A percentile compares a stretch with the other conserved stretches of the same genome.
Evolutionary conservation across 306 rosid species (phyloP).

Genomic region (barrel medic (Medicago truncatula)): DNA sequence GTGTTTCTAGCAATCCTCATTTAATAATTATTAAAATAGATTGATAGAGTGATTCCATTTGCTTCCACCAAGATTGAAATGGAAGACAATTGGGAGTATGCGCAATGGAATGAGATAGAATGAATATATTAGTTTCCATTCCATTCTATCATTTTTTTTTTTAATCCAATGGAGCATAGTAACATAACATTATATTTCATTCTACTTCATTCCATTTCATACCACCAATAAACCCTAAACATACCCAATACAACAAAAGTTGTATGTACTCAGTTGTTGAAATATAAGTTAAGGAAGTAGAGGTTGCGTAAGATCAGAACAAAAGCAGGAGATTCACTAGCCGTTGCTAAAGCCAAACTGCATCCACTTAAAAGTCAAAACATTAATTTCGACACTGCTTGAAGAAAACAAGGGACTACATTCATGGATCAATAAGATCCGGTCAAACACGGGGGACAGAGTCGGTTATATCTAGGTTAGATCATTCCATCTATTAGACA

Average conservation of each 20-base stretch:
- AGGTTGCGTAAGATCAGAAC: not conserved
- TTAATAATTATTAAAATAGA: not conserved
- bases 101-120: not conserved
- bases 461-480: constrained; percentile 80
- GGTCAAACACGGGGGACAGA: constrained; percentile 59
- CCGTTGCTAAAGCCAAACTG: constrained; percentile 36
- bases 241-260: not conserved
- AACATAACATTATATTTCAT: no score
- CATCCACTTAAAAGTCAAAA: constrained; percentile 45
- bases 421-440: constrained; percentile 60
- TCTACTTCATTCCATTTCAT: not conserved
- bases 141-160: not conserved
- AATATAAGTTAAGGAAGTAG: constrained; percentile 10
- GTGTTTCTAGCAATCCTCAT: not conserved
- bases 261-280: not conserved
- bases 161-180: not conserved
- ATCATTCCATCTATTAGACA: constrained; percentile 67
- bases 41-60: not conserved
- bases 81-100: not conserved
- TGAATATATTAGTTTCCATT: not conserved
- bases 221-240: not conserved
- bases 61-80: not conserved
- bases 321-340: constrained; percentile 17
- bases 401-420: constrained; percentile 49
- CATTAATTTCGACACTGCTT: constrained; percentile 44